Evolutionary conservation across 805 yeast species (phyloP), one percentile per base, ranked within the genome.

Genomic region (Blastobotrys parvus): DNA sequence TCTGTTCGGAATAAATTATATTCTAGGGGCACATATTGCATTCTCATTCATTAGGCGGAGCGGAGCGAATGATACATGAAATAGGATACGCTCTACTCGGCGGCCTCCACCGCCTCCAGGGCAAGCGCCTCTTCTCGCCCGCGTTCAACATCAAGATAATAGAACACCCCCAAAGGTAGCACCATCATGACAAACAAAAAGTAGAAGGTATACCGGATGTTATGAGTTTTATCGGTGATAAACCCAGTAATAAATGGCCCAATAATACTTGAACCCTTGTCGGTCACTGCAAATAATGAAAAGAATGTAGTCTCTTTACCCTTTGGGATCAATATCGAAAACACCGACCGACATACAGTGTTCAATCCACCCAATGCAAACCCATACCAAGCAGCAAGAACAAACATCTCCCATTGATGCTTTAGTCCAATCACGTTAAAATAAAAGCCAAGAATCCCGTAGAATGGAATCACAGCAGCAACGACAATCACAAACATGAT

Each of bases 231-330:
- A 61, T 84, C 88, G 3, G 84, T 79, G 39, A 84, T 72, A 46
- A 82, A 45, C 0, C 88, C 92, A n/a, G 83, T 76, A 17, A 82
- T 52, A 3, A 78, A 61, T 0, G 94, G 92, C 0, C 94, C 92
- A 22, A 83, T 50, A 3, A 83, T 74, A 0, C 86, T 78, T 3
- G 86, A 78, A 2, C 92, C 90, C 55, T 84, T 83, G 59, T 83
- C 92, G 1, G 94, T 84, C 32, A 83, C 77, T 33, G 84, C 74
- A 60, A 78, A 84, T 35, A 83, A 64, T 11, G 90, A 80, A 61
- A 84, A 83, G 56, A 82, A 83, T 4, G 81, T 76, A 2, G 82
- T 76, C 55, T 84, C 94, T 52, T 75, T 77, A 4, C 92, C 92
- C 37, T 65, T 69, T 16, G 94, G 94, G 35, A 83, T 80, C 42